These are phyloP conservation scores for Phytopythium vexans DNA, from an alignment of 352 stramenopile genomes.

Conservation along the genomic window DNA sequence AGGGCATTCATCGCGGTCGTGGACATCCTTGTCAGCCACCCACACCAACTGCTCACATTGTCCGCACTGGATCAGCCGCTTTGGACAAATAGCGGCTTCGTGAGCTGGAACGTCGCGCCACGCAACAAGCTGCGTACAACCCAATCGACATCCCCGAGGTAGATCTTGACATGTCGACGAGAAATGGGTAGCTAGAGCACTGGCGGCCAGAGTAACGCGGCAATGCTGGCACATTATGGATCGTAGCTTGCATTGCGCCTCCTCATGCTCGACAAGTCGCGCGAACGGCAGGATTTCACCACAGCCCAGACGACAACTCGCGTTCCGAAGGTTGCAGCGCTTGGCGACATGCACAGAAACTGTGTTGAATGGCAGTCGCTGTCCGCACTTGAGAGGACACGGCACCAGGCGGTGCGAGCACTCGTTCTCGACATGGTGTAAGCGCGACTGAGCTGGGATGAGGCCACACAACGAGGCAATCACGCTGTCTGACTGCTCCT, in stretches of 20 bases:
- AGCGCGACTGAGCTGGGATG: constrained; percentile 8
- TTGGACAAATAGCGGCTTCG: constrained; percentile 45
- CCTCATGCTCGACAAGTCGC: constrained; percentile 50
- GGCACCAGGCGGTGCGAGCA: constrained; percentile 49
- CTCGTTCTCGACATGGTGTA: constrained; percentile 24
- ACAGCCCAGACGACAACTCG: constrained; percentile 55
- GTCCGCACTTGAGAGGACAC: constrained; percentile 65
- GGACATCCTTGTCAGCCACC: constrained; percentile 35
- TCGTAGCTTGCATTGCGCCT: constrained; percentile 34
- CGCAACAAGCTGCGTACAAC: constrained; percentile 29
- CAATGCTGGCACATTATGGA: constrained; percentile 57
- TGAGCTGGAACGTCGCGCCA: constrained; percentile 21
- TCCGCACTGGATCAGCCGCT: constrained; percentile 56
- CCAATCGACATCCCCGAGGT: constrained; percentile 48
- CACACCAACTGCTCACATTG: constrained; percentile 46
- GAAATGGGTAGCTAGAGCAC: constrained; percentile 32
- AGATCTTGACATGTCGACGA: constrained; percentile 27
- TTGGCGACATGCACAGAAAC: constrained; percentile 41
- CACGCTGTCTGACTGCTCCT: neutral
- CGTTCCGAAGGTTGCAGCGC: constrained; percentile 64
- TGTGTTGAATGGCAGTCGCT: constrained; percentile 37
- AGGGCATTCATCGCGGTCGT: constrained; percentile 46
- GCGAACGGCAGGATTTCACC: constrained; percentile 40
- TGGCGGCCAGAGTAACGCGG: constrained; percentile 21
- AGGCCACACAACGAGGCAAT: constrained; percentile 19